Conservation (phyloP, 2,329 filamentous ascomycete genomes). For the Colletotrichum eleusines region DNA sequence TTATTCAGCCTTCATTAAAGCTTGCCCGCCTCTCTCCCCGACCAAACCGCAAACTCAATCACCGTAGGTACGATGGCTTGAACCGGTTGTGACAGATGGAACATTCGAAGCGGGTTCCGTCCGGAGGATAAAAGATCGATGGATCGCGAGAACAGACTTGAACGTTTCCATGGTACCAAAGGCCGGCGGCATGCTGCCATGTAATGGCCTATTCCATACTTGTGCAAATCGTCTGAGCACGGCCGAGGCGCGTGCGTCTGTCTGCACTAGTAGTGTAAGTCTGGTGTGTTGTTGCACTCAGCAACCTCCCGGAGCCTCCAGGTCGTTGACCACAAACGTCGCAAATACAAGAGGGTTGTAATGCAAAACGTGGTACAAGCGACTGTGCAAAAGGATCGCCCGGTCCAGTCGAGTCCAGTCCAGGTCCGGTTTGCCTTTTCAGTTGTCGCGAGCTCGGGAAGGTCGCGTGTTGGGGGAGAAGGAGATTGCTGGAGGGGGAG, state of each 20-base stretch:
- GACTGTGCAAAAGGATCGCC: neutral
- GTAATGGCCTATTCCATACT: constrained; percentile 16
- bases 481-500: constrained; percentile 23
- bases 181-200: neutral
- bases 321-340: constrained; percentile 10
- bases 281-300: constrained; percentile 13
- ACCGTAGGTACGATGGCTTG: neutral
- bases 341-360: constrained; percentile 9
- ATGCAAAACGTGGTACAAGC: constrained; percentile 25
- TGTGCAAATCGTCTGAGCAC: constrained; percentile 17
- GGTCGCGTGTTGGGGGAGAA: neutral
- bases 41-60: neutral
- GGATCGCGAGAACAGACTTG: constrained; percentile 32
- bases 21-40: neutral
- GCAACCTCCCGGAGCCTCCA: constrained; percentile 6
- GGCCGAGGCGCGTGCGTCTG: constrained; percentile 26
- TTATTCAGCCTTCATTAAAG: constrained; percentile 20
- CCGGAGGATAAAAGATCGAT: constrained; percentile 4
- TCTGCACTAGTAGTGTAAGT: neutral
- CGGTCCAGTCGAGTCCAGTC: neutral
- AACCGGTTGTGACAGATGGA: constrained; percentile 6
- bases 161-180: constrained; percentile 1
- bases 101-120: constrained; percentile 8
- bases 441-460: neutral
- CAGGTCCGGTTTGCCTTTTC: neutral